Evolutionary conservation across 2,329 filamentous ascomycete genomes (phyloP).

Genomic region (Aspergillus pseudotamarii): DNA sequence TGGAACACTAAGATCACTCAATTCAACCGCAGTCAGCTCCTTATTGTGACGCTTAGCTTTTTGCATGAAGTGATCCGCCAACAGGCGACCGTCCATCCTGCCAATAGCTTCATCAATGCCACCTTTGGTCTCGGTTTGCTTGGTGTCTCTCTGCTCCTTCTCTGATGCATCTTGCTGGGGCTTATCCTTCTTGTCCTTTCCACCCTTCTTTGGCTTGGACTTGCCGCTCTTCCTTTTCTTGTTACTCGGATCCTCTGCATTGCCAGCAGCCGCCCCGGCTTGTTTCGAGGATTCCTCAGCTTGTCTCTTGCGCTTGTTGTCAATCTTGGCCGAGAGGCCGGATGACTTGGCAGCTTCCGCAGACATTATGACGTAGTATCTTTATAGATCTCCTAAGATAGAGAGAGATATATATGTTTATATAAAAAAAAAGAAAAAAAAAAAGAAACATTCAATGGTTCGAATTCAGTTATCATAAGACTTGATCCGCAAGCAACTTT

Average conservation of each 20-base stretch:
- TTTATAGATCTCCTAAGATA: not conserved
- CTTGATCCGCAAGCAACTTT: slow-evolving; percentile 10
- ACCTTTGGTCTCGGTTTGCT: slow-evolving; percentile 62
- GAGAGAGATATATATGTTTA: too few relatives aligned
- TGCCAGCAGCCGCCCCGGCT: slow-evolving; percentile 26
- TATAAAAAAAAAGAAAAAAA: too few relatives aligned
- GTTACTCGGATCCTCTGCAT: slow-evolving; percentile 33
- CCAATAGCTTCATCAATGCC: slow-evolving; percentile 79
- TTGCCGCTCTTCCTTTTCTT: slow-evolving; percentile 33
- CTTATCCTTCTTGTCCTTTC: slow-evolving; percentile 30
- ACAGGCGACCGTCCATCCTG: slow-evolving; percentile 77
- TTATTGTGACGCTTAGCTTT: slow-evolving; percentile 76
- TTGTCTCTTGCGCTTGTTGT: slow-evolving; percentile 47
- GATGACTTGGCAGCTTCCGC: slow-evolving; percentile 23
- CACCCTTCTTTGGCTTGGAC: slow-evolving; percentile 54
- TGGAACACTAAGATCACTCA: slow-evolving; percentile 79
- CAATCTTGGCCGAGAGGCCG: slow-evolving; percentile 36
- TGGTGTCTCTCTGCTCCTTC: slow-evolving; percentile 30
- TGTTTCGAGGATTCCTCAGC: slow-evolving; percentile 34
- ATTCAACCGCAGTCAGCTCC: slow-evolving; percentile 79
- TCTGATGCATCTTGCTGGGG: slow-evolving; percentile 26
- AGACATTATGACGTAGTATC: slow-evolving; percentile 13
- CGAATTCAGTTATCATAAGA: not conserved
- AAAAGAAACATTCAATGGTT: not conserved
- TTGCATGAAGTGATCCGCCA: slow-evolving; percentile 84